Conservation (phyloP, 2,329 filamentous ascomycete species). For the Taxawa tesnikishii region DNA sequence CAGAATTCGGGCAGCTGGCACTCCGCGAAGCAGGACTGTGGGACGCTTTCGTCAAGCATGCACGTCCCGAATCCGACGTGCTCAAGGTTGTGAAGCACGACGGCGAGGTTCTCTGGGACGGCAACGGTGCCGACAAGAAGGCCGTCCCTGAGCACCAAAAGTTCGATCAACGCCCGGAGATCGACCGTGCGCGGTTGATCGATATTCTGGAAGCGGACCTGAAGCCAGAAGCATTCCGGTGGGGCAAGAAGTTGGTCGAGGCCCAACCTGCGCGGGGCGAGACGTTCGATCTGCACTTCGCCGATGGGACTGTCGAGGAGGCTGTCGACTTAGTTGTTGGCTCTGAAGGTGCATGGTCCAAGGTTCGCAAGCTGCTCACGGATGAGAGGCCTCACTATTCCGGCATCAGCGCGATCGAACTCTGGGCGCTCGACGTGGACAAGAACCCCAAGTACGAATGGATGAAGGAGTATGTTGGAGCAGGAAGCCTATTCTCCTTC, state of each 20-base stretch:
- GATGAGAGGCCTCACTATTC: constrained; percentile 21
- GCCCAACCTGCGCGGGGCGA: no score
- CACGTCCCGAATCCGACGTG: constrained; percentile 31
- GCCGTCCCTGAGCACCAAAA: constrained; percentile 15
- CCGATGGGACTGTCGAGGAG: constrained; percentile 13
- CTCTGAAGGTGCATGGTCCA: constrained; percentile 31
- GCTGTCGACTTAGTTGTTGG: constrained; percentile 33
- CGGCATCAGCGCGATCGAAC: constrained; percentile 23
- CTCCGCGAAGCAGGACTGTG: constrained; percentile 19
- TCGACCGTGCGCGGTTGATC: constrained; percentile 21
- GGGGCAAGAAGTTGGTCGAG: constrained; percentile 18
- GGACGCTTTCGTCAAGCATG: constrained; percentile 20
- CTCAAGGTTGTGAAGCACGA: constrained; percentile 28
- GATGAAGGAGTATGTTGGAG: constrained; percentile 24
- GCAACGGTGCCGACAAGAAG: constrained; percentile 9
- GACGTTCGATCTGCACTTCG: constrained; percentile 16
- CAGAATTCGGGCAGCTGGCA: constrained; percentile 19
- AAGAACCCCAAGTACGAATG: constrained; percentile 17
- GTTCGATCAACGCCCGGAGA: no score
- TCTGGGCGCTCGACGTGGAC: constrained; percentile 16
- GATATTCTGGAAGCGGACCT: constrained; percentile 21
- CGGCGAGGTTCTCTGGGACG: constrained; percentile 16
- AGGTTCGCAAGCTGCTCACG: constrained; percentile 21
- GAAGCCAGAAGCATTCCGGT: constrained; percentile 15
- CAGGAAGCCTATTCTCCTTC: constrained; percentile 19